phyloP scores from a whole-genome alignment of 2,329 filamentous ascomycete genomes.

The Colletotrichum higginsianum region DNA sequence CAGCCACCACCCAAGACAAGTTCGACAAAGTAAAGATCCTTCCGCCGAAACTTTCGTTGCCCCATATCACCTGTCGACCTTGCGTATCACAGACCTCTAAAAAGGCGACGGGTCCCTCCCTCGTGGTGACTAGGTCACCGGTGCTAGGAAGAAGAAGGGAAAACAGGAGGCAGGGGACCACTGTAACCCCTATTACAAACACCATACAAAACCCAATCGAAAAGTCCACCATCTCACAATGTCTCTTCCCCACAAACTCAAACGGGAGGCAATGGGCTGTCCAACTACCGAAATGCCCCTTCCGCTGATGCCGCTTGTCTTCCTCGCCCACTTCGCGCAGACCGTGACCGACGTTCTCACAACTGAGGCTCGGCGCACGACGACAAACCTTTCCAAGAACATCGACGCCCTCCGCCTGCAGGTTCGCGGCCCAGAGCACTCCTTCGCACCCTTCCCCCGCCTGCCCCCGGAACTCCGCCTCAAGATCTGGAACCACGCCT shows the following conservation, averaged over 20 bases:
- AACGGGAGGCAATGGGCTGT: conserved; percentile 24
- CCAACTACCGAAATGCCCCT: conserved; percentile 31
- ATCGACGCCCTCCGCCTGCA: conserved; percentile 35
- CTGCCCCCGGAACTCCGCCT: conserved; percentile 38
- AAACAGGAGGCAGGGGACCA: not conserved
- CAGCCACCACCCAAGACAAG: not conserved
- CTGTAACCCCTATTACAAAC: conserved; percentile 4
- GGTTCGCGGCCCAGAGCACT: conserved; percentile 34
- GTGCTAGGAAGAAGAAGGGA: not conserved
- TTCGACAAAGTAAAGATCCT: conserved; percentile 2
- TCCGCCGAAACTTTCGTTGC: not conserved
- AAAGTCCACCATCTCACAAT: not conserved
- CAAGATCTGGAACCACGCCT: conserved; percentile 40
- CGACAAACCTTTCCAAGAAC: conserved; percentile 16
- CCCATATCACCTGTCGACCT: not conserved
- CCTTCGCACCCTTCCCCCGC: conserved; percentile 23
- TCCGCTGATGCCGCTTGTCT: conserved; percentile 35
- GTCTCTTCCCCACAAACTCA: conserved; percentile 30
- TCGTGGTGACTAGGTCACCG: not conserved
- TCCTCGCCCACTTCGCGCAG: conserved; percentile 39
- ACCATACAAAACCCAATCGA: conserved; percentile 9
- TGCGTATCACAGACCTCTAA: not conserved
- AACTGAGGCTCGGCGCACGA: conserved; percentile 31
- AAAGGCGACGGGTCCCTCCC: not conserved
- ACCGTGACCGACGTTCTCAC: conserved; percentile 29